Evolutionary conservation across 148 eudicot species (phyloP), one percentile per base, ranked within the genome.

Genomic region (Fagopyrum tataricum): DNA sequence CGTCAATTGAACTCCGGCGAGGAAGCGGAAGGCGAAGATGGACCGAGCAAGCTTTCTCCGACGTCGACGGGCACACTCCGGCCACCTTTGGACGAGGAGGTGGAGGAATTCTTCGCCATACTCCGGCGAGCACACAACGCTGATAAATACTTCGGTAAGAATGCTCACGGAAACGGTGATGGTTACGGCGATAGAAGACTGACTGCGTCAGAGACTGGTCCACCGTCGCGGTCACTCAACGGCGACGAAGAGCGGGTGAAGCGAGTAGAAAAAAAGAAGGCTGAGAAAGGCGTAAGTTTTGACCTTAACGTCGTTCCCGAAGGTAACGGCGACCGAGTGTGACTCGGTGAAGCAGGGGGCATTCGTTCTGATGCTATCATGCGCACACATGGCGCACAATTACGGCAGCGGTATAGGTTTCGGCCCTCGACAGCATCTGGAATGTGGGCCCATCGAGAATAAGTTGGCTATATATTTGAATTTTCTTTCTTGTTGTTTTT

Each of bases 11-110:
- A 64, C 43, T 64, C 68, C 44, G 31, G 64, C 64, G 37, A 56
- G 7, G 21, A 51, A 20, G n/a, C n/a, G 31, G 31, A 56, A 31
- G 37, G 13, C 40, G 41, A 64, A 18, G 68, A 13, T 18, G 9
- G 43, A 42, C 14, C 68, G 37, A 15, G 43, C 68, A 64, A 64
- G 43, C 6, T n/a, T 37, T 64, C 43, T 64, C 43, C 68, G 23
- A 8, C 61, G 24, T 1, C 23, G 26, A 23, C 61, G 20, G 14
- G 49, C 37, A 31, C 37, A 31, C 37, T 31, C 37, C 7, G 14
- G 70, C 41, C 73, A 41, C 73, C 73, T 52, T 71, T 43, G 43
- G 74, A 72, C 21, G 61, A 72, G 59, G 74, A 72, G 61, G 74
- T 72, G 15, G 74, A 72, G 59, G 74, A 48, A 42, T 72, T 72